Evolutionary conservation across 495 filamentous ascomycete species (phyloP), one percentile per base, ranked within the genome.

Genomic region (Aspergillus olivimuriae): DNA sequence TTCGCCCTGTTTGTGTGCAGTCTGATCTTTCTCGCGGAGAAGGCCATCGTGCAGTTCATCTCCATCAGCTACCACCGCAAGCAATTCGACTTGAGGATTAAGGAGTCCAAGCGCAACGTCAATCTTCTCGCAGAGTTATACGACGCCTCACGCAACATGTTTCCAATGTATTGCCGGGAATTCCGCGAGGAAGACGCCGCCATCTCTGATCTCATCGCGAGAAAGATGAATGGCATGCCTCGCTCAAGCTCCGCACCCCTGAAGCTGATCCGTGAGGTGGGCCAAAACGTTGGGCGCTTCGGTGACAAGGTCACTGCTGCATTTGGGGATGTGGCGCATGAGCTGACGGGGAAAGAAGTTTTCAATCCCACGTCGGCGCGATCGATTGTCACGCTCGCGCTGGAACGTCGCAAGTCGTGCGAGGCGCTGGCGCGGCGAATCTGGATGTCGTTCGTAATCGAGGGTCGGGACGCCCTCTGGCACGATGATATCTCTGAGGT

Each of bases 361-460:
- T 94, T 98, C 66, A 91, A 96, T 64, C 83, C 89, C 6, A 86
- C 82, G 41, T 82, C 86, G 1, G 83, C 90, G 2, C 89, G 95
- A 59, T 89, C 88, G 2, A 78, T 95, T 36, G 87, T 96, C 3
- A 71, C 94, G 8, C 78, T 94, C 51, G 92, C 91, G 2, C 72
- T 98, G 41, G 90, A 94, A 57, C 89, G 85, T 53, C 80, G 79
- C 31, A 70, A 74, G 30, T 85, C 84, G 17, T 84, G 89, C 3
- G 91, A 95, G 65, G 92, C 91, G 19, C 66, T 98, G 47, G 92
- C 89, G 4, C 83, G 80, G 49, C 82, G 92, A 59, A 80, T 98
- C 46, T 98, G 92, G 92, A 95, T 95, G 88, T 95, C 89, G 2
- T 96, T 96, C 58, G 92, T 96, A 9, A 79, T 89, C 12, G 90